phyloP scores from a whole-genome alignment of 2,329 filamentous ascomycete species.

The Hypoxylon sp. region DNA sequence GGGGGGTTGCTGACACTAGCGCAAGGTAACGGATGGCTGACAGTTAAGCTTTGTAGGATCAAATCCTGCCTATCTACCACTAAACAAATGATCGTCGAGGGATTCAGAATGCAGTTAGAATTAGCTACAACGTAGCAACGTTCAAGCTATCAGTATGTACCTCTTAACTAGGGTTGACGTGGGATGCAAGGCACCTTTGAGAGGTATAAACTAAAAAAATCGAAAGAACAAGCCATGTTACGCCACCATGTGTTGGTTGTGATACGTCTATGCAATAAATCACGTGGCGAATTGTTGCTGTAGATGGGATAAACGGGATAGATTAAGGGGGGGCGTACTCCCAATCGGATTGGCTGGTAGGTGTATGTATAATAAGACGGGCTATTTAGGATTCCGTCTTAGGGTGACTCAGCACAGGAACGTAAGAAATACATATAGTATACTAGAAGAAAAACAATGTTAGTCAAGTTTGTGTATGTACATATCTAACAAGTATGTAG shows the following conservation, averaged over 20 bases:
- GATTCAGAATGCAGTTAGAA: constrained; percentile 31
- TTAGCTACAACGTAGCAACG: constrained; percentile 15
- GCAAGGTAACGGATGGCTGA: constrained; percentile 24
- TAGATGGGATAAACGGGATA: constrained; percentile 1
- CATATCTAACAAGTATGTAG: neutral
- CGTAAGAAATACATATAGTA: constrained; percentile 6
- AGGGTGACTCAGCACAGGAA: constrained; percentile 31
- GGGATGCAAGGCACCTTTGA: constrained; percentile 31
- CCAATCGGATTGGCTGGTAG: constrained; percentile 22
- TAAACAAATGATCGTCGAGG: constrained; percentile 30
- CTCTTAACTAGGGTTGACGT: constrained; percentile 10
- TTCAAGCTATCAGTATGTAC: constrained; percentile 3
- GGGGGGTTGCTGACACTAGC: constrained; percentile 40
- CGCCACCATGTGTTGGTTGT: constrained; percentile 32
- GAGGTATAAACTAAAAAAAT: constrained; percentile 9
- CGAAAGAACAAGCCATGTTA: constrained; percentile 27
- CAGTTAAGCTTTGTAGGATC: constrained; percentile 37
- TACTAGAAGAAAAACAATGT: constrained; percentile 2
- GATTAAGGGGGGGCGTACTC: neutral
- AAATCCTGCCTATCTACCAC: constrained; percentile 27
- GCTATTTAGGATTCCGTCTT: constrained; percentile 33
- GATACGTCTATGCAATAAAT: constrained; percentile 18
- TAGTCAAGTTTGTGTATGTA: neutral
- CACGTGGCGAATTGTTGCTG: constrained; percentile 25
- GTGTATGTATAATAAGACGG: constrained; percentile 37